Evolutionary conservation across 2,329 filamentous ascomycete species (phyloP), one percentile per base, ranked within the genome.

Genomic region (Paecilomyces fulvus): DNA sequence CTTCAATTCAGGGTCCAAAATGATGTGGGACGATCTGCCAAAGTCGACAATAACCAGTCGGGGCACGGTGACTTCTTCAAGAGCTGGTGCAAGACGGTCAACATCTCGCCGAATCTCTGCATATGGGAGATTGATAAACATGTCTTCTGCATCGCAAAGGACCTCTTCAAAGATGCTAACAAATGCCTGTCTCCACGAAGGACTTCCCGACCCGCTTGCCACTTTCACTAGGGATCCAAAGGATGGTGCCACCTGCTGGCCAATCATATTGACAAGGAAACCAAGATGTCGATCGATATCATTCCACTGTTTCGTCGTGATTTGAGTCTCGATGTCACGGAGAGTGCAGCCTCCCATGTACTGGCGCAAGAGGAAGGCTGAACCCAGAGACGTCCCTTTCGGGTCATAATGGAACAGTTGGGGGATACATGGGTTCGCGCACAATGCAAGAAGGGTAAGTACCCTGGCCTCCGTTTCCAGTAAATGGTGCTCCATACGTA

Each of bases 131-230:
- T 77, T 79, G 61, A 85, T 75, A 11, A 83, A 77, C 67, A 80
- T 79, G 57, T 84, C 81, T 64, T 85, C 82, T 14, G 77, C 79
- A 61, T 84, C 82, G 14, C 80, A 79, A 23, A 85, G 69, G 8
- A 78, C 69, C 10, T 75, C 70, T 64, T 84, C 81, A 20, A 84
- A 69, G 43, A 84, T 72, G 5, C 65, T 62, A 23, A 76, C 67
- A 60, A 84, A 85, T 11, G 77, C 78, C 55, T 79, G 75, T 54
- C 73, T 71, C 82, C 82, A 85, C 2, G 77, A 77, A n/a, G 61
- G 63, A 55, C 67, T 74, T 14, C 80, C 79, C 23, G 66, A 67
- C n/a, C 76, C 75, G 12, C 65, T 65, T 49, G 75, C 74, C 4
- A 81, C 79, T 53, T 73, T 70, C 48, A 75, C 73, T 8, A 78